Conservation (phyloP, 2,329 filamentous ascomycete species). For the Pyrenochaeta sp. region DNA sequence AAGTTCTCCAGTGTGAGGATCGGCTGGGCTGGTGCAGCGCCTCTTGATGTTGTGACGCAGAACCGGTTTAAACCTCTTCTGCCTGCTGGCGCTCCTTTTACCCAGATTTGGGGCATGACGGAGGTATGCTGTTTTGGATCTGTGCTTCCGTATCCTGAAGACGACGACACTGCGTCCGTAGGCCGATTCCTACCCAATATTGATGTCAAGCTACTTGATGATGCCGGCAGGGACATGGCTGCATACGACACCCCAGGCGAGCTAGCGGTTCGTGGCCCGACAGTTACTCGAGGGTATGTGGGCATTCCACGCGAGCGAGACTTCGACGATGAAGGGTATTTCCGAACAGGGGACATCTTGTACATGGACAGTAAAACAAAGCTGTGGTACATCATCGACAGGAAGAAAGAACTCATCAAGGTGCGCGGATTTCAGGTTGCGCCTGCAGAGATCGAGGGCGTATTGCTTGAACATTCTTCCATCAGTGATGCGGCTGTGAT, state of each 20-base stretch:
- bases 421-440: slow-evolving; percentile 51
- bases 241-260: slow-evolving; percentile 12
- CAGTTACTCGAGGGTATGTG: slow-evolving; percentile 18
- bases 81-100: slow-evolving; percentile 49
- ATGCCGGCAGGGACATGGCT: slow-evolving; percentile 15
- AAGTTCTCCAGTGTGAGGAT: slow-evolving; percentile 61
- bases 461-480: slow-evolving; percentile 43
- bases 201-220: slow-evolving; percentile 23
- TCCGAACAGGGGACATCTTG: slow-evolving; percentile 51
- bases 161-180: slow-evolving; percentile 52
- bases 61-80: slow-evolving; percentile 53
- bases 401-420: slow-evolving; percentile 51
- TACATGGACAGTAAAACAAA: background rate
- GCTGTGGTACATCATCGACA: slow-evolving; percentile 77
- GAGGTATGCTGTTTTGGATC: slow-evolving; percentile 50
- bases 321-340: slow-evolving; percentile 26
- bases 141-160: slow-evolving; percentile 42
- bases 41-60: slow-evolving; percentile 58
- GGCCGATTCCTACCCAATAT: slow-evolving; percentile 30
- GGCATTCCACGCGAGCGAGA: background rate
- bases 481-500: slow-evolving; percentile 50
- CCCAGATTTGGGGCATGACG: slow-evolving; percentile 56
- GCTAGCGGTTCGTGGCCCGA: slow-evolving; percentile 20
- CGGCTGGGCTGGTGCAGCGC: slow-evolving; percentile 65
- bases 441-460: slow-evolving; percentile 51